Percentiles rank a stretch among this genome's conserved stretches.
Evolutionary conservation across 352 stramenopile genomes (phyloP).

Genomic region (Salisapilia sapeloensis): DNA sequence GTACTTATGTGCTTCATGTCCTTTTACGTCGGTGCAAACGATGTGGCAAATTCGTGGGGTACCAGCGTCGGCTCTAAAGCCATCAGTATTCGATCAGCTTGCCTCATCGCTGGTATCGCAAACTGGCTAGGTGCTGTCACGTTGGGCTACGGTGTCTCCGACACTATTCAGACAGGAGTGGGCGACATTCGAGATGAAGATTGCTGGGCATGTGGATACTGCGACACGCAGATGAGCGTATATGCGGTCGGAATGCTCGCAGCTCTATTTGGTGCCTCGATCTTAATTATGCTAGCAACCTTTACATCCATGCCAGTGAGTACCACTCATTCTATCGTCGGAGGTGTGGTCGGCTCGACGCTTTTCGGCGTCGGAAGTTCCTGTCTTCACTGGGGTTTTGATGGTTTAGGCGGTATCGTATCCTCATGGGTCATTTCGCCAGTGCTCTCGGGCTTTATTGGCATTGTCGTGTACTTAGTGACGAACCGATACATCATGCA

Average conservation of each 20-base stretch:
- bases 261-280: slow-evolving; percentile 19
- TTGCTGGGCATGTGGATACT: slow-evolving; percentile 16
- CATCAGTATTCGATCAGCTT: slow-evolving; percentile 45
- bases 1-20: slow-evolving; percentile 12
- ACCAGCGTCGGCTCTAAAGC: slow-evolving; percentile 56
- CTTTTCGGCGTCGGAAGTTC: slow-evolving; percentile 15
- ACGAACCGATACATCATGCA: slow-evolving; percentile 27
- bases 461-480: slow-evolving; percentile 33
- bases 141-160: slow-evolving; percentile 55
- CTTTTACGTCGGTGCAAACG: slow-evolving; percentile 53
- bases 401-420: slow-evolving; percentile 33
- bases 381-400: slow-evolving; percentile 22
- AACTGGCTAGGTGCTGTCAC: slow-evolving; percentile 71
- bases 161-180: slow-evolving; percentile 44
- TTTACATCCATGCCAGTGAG: slow-evolving; percentile 43
- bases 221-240: slow-evolving; percentile 30
- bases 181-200: slow-evolving; percentile 5
- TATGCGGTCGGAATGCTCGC: slow-evolving; percentile 54
- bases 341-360: slow-evolving; percentile 45
- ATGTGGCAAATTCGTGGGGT: slow-evolving; percentile 80
- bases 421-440: slow-evolving; percentile 53
- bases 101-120: slow-evolving; percentile 52
- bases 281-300: slow-evolving; percentile 38
- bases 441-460: slow-evolving; percentile 22
- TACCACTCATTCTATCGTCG: slow-evolving; percentile 57